These are phyloP conservation scores for Metschnikowia chrysomelidarum DNA, from an alignment of 805 yeast species.

Conservation along the genomic window DNA sequence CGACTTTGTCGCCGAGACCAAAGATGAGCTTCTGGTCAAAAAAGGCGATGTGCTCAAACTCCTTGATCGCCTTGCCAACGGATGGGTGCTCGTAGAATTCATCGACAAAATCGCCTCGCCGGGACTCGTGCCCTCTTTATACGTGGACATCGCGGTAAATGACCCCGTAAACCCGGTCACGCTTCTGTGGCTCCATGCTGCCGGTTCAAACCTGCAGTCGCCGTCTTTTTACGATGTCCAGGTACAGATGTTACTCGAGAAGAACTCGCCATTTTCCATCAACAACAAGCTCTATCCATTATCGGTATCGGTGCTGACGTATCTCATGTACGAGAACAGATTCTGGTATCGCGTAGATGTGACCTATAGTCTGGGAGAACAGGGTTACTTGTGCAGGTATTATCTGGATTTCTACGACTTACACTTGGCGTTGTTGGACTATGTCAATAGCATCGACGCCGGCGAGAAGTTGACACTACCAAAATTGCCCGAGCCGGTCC, in stretches of 20 bases:
- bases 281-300: conserved; percentile 34
- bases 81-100: conserved; percentile 58
- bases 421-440: conserved; percentile 34
- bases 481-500: conserved; percentile 47
- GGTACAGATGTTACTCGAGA: conserved; percentile 23
- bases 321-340: conserved; percentile 39
- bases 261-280: conserved; percentile 24
- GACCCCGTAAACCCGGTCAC: conserved; percentile 39
- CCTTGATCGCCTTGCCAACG: conserved; percentile 46
- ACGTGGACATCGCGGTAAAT: conserved; percentile 46
- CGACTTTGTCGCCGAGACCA: conserved; percentile 43
- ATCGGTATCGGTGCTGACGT: conserved; percentile 39
- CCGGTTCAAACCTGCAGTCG: conserved; percentile 3
- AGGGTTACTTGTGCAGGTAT: conserved; percentile 44
- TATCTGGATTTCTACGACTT: conserved; percentile 52
- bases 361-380: conserved; percentile 31
- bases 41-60: conserved; percentile 55
- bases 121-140: conserved; percentile 53
- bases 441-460: conserved; percentile 6
- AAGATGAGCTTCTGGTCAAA: conserved; percentile 43
- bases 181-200: conserved; percentile 32
- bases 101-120: conserved; percentile 44
- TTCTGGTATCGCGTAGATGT: conserved; percentile 53
- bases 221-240: conserved; percentile 27
- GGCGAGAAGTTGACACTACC: conserved; percentile 28